phyloP scores from a whole-genome alignment of 2,329 filamentous ascomycete genomes.

The Ambrosiella cleistominuta region DNA sequence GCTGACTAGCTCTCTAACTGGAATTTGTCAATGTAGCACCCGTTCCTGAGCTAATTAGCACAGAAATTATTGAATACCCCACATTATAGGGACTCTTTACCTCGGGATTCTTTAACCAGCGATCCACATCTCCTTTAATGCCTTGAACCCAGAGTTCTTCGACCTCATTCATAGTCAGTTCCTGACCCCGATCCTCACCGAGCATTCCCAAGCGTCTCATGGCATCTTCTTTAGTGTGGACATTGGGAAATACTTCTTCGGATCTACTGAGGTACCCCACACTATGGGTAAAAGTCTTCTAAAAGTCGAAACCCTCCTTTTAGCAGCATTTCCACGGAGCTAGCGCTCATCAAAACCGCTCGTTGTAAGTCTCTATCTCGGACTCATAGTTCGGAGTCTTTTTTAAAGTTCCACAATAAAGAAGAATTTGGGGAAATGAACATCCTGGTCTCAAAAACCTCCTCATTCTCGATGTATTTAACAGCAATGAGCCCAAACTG shows the following conservation, averaged over 20 bases:
- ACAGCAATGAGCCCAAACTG: background rate
- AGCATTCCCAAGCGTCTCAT: background rate
- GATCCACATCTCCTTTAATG: no score
- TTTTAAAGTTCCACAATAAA: background rate
- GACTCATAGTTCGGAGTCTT: background rate
- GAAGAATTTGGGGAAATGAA: background rate
- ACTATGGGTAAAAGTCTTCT: constrained; percentile 17
- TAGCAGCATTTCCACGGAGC: constrained; percentile 19
- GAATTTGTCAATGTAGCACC: background rate
- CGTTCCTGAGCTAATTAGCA: background rate
- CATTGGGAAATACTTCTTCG: background rate
- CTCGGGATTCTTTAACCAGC: no score
- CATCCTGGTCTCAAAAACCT: background rate
- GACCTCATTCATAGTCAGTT: no score
- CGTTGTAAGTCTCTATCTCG: background rate
- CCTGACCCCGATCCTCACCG: no score
- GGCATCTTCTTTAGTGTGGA: background rate
- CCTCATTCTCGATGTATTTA: background rate
- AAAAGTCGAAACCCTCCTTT: constrained; percentile 17
- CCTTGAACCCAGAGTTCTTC: no score
- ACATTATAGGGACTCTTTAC: no score
- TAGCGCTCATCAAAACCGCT: constrained; percentile 17
- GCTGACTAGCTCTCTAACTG: background rate
- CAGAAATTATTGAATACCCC: no score
- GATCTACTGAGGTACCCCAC: constrained; percentile 18